Conservation (phyloP, 2,329 filamentous ascomycete genomes). For the Didymella exigua region DNA sequence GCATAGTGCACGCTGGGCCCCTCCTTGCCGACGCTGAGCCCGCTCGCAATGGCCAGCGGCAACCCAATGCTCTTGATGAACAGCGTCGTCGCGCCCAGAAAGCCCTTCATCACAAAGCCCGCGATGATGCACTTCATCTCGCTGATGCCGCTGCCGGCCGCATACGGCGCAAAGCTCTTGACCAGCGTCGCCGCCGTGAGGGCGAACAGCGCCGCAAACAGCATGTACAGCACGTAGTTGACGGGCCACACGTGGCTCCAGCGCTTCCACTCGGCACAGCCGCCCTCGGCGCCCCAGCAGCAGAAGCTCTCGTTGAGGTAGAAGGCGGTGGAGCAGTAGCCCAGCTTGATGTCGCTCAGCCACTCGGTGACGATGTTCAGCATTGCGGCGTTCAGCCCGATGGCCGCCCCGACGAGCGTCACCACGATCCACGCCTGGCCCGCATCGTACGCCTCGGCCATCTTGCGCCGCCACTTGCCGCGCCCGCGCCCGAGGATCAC, state of each 20-base stretch:
- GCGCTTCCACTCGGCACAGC: constrained; percentile 84
- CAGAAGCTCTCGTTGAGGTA: constrained; percentile 98
- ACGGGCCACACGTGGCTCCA: constrained; percentile 80
- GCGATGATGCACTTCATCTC: constrained; percentile 99
- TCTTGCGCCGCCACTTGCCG: constrained; percentile 71
- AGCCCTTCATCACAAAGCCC: constrained; percentile 98
- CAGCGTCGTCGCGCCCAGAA: constrained; percentile 88
- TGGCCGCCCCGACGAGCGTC: constrained; percentile 87
- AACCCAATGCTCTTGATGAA: constrained; percentile 92
- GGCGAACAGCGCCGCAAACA: constrained; percentile 83
- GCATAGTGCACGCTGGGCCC: constrained; percentile 99
- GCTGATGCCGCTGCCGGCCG: constrained; percentile 93
- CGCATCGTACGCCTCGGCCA: constrained; percentile 90
- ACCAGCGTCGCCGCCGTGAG: constrained; percentile 83
- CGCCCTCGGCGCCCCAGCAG: constrained; percentile 93
- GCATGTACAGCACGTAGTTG: constrained; percentile 88
- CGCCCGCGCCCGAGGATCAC: constrained; percentile 68
- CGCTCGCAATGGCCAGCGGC: constrained; percentile 90
- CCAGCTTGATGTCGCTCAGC: constrained; percentile 92
- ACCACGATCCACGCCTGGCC: constrained; percentile 98
- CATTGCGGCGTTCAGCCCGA: constrained; percentile 90
- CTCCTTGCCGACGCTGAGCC: constrained; percentile 94
- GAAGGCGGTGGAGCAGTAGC: constrained; percentile 94
- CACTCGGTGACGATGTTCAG: constrained; percentile 97
- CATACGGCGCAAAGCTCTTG: constrained; percentile 91